Evolutionary conservation across 352 stramenopile genomes (phyloP).

Genomic region (Globisporangium cylindrosporum): DNA sequence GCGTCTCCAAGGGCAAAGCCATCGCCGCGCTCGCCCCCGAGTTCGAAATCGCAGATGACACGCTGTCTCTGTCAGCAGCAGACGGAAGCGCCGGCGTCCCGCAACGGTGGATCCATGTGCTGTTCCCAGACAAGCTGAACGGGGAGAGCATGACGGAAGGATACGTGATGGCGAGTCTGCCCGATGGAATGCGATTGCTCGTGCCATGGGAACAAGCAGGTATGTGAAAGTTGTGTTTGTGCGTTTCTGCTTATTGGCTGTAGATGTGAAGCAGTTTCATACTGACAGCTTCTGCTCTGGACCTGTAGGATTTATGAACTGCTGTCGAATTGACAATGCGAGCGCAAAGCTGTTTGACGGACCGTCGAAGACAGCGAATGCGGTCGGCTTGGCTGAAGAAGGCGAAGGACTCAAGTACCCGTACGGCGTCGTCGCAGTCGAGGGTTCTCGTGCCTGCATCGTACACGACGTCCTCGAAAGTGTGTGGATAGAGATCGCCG

Average conservation of each 20-base stretch:
- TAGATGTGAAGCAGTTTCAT: not conserved
- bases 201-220: slow-evolving; percentile 47
- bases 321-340: slow-evolving; percentile 35
- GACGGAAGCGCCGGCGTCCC: not conserved
- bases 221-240: slow-evolving; percentile 7
- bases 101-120: slow-evolving; percentile 56
- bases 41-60: slow-evolving; percentile 30
- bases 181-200: slow-evolving; percentile 41
- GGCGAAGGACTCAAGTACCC: slow-evolving; percentile 34
- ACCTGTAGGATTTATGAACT: slow-evolving; percentile 34
- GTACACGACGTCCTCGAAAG: slow-evolving; percentile 40
- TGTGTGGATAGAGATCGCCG: slow-evolving; percentile 53
- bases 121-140: slow-evolving; percentile 28
- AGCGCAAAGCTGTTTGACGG: slow-evolving; percentile 40
- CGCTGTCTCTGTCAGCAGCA: slow-evolving; percentile 1
- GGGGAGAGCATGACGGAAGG: slow-evolving; percentile 27
- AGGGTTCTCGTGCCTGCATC: slow-evolving; percentile 28
- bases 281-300: not conserved
- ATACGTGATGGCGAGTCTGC: slow-evolving; percentile 54
- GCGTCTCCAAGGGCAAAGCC: slow-evolving; percentile 49
- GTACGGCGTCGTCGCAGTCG: slow-evolving; percentile 41
- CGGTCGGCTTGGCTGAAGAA: slow-evolving; percentile 31
- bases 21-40: slow-evolving; percentile 32
- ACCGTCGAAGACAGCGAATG: slow-evolving; percentile 21
- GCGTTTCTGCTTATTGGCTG: not conserved